Percentiles rank a stretch among this genome's conserved stretches.
These are phyloP conservation scores for Auriscalpium vulgare DNA, from an alignment of 768 basidiomycete species.

Conservation along the genomic window DNA sequence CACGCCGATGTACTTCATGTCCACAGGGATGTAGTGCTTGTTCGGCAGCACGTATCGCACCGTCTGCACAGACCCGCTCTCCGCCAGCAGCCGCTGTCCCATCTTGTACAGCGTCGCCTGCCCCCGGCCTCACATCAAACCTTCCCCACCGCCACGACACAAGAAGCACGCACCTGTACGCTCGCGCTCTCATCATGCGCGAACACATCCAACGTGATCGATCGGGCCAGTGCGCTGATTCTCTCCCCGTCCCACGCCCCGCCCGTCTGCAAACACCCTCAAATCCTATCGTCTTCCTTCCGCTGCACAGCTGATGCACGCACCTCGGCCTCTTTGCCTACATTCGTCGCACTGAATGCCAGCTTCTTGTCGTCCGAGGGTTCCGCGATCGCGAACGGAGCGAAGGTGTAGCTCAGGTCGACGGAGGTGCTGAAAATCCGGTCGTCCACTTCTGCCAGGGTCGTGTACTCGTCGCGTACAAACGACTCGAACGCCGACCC, in stretches of 20 bases:
- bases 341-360: slow-evolving; percentile 36
- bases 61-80: slow-evolving; percentile 49
- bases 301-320: neutral
- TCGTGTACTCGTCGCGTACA: slow-evolving; percentile 83
- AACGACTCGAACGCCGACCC: slow-evolving; percentile 83
- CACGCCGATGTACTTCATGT: slow-evolving; percentile 65
- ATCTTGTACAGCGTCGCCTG: slow-evolving; percentile 93
- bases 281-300: neutral
- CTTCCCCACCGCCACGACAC: neutral
- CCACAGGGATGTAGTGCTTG: slow-evolving; percentile 90
- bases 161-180: slow-evolving; percentile 60
- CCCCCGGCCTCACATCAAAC: neutral
- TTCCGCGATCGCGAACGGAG: slow-evolving; percentile 34
- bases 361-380: slow-evolving; percentile 47
- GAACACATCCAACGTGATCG: slow-evolving; percentile 71
- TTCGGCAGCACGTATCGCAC: slow-evolving; percentile 82
- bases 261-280: slow-evolving; percentile 29
- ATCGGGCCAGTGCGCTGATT: slow-evolving; percentile 43
- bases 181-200: slow-evolving; percentile 85
- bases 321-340: slow-evolving; percentile 2
- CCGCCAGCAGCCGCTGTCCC: slow-evolving; percentile 61
- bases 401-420: slow-evolving; percentile 66
- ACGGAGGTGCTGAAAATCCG: slow-evolving; percentile 87
- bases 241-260: slow-evolving; percentile 53
- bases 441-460: slow-evolving; percentile 74